Evolutionary conservation across 1,139 yeast genomes (phyloP), one percentile per base, ranked within the genome.

Genomic region (Starmera stellimalicola): DNA sequence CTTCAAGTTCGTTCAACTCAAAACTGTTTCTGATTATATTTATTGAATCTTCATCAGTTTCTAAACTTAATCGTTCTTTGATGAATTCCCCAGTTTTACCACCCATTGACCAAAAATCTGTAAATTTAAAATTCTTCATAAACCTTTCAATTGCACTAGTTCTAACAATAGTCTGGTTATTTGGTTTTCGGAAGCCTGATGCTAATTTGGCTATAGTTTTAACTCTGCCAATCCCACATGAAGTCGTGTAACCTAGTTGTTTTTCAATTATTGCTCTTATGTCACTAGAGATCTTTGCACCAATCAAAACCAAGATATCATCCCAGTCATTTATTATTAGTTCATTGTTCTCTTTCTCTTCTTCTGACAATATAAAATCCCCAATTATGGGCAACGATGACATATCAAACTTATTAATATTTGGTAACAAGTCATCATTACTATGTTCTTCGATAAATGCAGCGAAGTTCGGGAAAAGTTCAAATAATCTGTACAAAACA

Each of bases 31-130:
- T 54, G 3, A 80, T 63, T 38, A 51, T 68, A 3, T 60, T 52
- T 7, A 74, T 68, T 3, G 74, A 63, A 27, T 62, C 51, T 6
- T 6, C 11, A 24, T 51, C 51, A 5, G 40, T 33, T 0, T 77
- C 77, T 0, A 72, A 57, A 5, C 62, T 60, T 20, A 77, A 57
- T 22, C 62, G 54, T 14, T 58, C 54, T 17, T 68, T 45, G 0
- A 87, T 60, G n/a, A 60, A 59, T 8, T 77, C 77, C 0, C 98
- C 98, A 6, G 70, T 60, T 47, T 83, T 84, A 3, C 98, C 98
- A 5, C 98, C 98, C 65, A 88, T 63, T 0, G 95, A 88, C 66
- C 94, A 80, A 37, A 88, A 70, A 47, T 88, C 95, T 1, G 72
- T 70, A 16, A 91, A 53, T 38, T 76, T 74, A 50, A 81, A 79